Evolutionary conservation across 108 stramenopile genomes (phyloP), one percentile per base, ranked within the genome.

Genomic region (Epithemia pelagica): DNA sequence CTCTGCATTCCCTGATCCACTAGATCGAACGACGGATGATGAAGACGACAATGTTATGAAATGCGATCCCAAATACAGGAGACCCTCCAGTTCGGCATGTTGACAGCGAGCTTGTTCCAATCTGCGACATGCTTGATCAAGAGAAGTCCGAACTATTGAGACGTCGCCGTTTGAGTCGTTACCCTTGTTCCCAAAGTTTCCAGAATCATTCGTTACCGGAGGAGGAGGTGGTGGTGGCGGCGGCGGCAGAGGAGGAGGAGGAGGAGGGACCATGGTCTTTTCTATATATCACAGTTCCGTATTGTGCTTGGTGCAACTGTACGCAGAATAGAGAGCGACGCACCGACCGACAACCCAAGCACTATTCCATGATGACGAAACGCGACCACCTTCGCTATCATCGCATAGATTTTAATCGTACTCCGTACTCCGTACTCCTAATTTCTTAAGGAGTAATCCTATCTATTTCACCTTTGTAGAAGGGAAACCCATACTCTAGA

Each of bases 81-180:
- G 83, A 33, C 88, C 86, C 71, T 92, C 91, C 61, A 68, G 64
- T 68, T 92, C 91, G 32, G 81, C 54, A 61, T 81, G 68, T 58
- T 83, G 65, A 65, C 83, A 87, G 15, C 91, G 78, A 20, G 74
- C 74, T 32, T 74, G 58, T 74, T 92, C 91, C 52, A 92, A 65
- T 22, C 54, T 5, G 59, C 27, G 22, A 56, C 23, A 32, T 53
- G 37, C 59, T 54, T 32, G 65, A 52, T 32, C 18, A 15, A 59
- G 29, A 72, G 74, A 5, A n/a, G 63, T 61, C n/a, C 26, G 51
- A 28, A 61, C 57, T 18, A 52, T 70, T 46, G 68, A 30, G 25
- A 54, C 28, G 29, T 22, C 28, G n/a, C n/a, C n/a, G n/a, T n/a
- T n/a, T n/a, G n/a, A n/a, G n/a, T n/a, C n/a, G n/a, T n/a, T n/a